Evolutionary conservation across 306 rosid genomes (phyloP).

Genomic region (Lathyrus aphaca): DNA sequence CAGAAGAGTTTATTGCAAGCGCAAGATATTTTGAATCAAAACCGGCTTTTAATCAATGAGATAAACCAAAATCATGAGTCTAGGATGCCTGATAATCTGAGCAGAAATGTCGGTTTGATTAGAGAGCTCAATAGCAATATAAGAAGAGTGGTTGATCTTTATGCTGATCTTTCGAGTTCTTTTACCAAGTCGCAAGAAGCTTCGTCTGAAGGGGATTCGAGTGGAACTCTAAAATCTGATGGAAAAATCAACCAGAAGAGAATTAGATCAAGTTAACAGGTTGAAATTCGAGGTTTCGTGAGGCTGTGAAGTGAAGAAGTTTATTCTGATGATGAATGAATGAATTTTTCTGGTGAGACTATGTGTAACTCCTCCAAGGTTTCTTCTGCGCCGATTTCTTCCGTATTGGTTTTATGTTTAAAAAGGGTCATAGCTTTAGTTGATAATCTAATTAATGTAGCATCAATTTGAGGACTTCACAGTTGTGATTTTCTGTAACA

Average conservation of each 20-base stretch:
- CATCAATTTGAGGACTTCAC: slow-evolving; percentile 37
- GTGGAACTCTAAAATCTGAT: slow-evolving; percentile 72
- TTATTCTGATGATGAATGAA: slow-evolving; percentile 23
- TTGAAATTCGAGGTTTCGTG: slow-evolving; percentile 38
- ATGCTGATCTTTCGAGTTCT: slow-evolving; percentile 78
- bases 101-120: slow-evolving; percentile 77
- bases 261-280: slow-evolving; percentile 65
- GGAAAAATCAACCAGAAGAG: slow-evolving; percentile 80
- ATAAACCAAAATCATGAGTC: slow-evolving; percentile 91
- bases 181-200: slow-evolving; percentile 71
- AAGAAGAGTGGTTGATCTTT: slow-evolving; percentile 91
- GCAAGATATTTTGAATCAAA: slow-evolving; percentile 91
- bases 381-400: slow-evolving; percentile 33
- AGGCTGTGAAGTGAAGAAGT: slow-evolving; percentile 27
- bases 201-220: slow-evolving; percentile 83
- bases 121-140: slow-evolving; percentile 87
- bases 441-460: slow-evolving; percentile 35
- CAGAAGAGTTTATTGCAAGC: slow-evolving; percentile 85
- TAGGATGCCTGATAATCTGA: slow-evolving; percentile 74
- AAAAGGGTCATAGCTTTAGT: slow-evolving; percentile 38
- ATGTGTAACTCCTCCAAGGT: slow-evolving; percentile 38
- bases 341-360: slow-evolving; percentile 45
- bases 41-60: slow-evolving; percentile 80
- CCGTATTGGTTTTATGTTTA: slow-evolving; percentile 36
- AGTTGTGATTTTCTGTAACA: slow-evolving; percentile 46